Evolutionary conservation across 2,329 filamentous ascomycete genomes (phyloP).

Genomic region (Colletotrichum falcatum): DNA sequence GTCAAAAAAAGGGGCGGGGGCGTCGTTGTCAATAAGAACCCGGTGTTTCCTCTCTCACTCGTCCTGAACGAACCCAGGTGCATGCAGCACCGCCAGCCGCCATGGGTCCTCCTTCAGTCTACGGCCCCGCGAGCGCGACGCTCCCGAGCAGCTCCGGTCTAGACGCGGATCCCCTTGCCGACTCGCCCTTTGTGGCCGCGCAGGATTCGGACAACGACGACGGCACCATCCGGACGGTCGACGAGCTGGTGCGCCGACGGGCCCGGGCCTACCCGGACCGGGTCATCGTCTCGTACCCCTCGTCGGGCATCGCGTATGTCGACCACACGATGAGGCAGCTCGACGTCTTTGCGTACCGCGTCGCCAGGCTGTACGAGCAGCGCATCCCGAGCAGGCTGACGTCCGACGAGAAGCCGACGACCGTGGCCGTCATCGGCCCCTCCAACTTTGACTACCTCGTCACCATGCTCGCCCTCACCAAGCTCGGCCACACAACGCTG

Average conservation of each 20-base stretch:
- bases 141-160: conserved; percentile 29
- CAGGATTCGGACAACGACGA: conserved; percentile 40
- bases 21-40: conserved; percentile 11
- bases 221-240: conserved; percentile 44
- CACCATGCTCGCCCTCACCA: conserved; percentile 64
- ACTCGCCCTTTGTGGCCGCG: not conserved
- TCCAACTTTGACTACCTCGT: conserved; percentile 68
- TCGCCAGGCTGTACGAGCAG: conserved; percentile 45
- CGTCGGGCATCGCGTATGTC: conserved; percentile 56
- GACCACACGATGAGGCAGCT: conserved; percentile 60
- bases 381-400: conserved; percentile 42
- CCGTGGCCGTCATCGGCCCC: conserved; percentile 63
- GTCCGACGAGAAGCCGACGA: conserved; percentile 46
- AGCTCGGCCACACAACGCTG: conserved; percentile 64
- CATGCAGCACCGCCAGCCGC: conserved; percentile 13
- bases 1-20: conserved; percentile 25
- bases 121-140: conserved; percentile 37
- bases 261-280: conserved; percentile 48
- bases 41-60: conserved; percentile 1
- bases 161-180: conserved; percentile 12
- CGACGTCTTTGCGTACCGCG: conserved; percentile 52
- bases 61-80: conserved; percentile 25
- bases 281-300: conserved; percentile 57
- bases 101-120: conserved; percentile 40
- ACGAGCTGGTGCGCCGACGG: conserved; percentile 45